These are phyloP conservation scores for Cicer pinnatifidum DNA, from an alignment of 306 rosid species.

Conservation along the genomic window DNA sequence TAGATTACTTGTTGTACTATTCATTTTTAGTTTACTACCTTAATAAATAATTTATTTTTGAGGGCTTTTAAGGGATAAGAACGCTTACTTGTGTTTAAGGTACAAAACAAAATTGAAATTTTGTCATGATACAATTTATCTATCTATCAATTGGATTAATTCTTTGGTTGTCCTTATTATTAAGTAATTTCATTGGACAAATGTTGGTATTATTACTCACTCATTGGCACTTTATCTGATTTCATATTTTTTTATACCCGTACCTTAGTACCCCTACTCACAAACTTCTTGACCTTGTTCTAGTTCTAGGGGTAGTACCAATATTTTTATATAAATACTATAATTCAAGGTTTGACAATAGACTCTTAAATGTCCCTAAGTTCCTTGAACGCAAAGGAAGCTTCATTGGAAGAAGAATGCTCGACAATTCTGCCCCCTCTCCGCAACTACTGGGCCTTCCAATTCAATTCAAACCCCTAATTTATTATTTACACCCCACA, in stretches of 20 bases:
- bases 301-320: conserved; percentile 16
- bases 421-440: conserved; percentile 68
- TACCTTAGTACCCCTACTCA: conserved; percentile 25
- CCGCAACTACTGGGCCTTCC: conserved; percentile 62
- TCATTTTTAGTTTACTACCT: neutral
- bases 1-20: too few relatives aligned
- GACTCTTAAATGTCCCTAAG: conserved; percentile 51
- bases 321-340: conserved; percentile 34
- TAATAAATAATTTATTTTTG: neutral
- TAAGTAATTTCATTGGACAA: conserved; percentile 3
- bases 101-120: conserved; percentile 28
- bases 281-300: conserved; percentile 27
- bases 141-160: conserved; percentile 7
- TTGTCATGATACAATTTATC: conserved; percentile 9
- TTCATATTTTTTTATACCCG: conserved; percentile 21
- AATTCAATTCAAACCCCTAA: conserved; percentile 38
- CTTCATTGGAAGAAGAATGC: conserved; percentile 79
- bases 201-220: conserved; percentile 20
- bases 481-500: conserved; percentile 22
- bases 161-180: conserved; percentile 2
- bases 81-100: neutral
- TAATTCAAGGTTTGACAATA: conserved; percentile 69
- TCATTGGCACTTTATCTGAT: neutral
- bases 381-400: conserved; percentile 96
- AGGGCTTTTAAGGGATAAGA: neutral